A percentile compares a stretch with the other conserved stretches of the same genome.
Conservation (phyloP, 2,329 filamentous ascomycete genomes). For the Pseudophaeomoniella oleicola region DNA sequence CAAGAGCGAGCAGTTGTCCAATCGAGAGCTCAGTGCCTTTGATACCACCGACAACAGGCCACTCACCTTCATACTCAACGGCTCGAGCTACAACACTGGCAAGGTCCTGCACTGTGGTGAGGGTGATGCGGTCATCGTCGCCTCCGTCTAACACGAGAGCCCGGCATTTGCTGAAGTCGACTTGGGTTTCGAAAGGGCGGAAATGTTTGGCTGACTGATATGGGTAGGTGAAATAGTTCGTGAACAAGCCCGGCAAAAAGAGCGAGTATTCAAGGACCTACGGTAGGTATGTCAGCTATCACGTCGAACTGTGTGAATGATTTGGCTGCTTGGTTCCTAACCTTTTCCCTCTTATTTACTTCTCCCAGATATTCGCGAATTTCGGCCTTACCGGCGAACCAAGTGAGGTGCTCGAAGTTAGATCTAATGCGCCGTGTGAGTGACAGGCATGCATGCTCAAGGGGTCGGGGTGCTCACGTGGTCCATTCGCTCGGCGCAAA, state of each 20-base stretch:
- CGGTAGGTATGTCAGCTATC: not conserved
- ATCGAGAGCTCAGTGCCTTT: slow-evolving; percentile 17
- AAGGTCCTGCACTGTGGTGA: slow-evolving; percentile 22
- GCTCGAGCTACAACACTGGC: slow-evolving; percentile 20
- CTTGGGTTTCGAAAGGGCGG: slow-evolving; percentile 14
- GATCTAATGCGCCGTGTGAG: slow-evolving; percentile 12
- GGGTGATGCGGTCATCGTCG: slow-evolving; percentile 15
- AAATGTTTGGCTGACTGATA: slow-evolving; percentile 32
- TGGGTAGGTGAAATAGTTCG: slow-evolving; percentile 40
- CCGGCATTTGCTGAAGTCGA: slow-evolving; percentile 22
- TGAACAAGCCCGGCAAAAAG: slow-evolving; percentile 40
- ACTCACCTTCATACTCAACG: slow-evolving; percentile 24
- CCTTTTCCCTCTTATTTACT: slow-evolving; percentile 34
- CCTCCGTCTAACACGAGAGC: slow-evolving; percentile 17
- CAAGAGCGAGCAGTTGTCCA: slow-evolving; percentile 17
- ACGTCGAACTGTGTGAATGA: not conserved
- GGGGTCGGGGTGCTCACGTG: not conserved
- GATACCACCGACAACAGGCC: slow-evolving; percentile 26
- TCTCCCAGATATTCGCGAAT: slow-evolving; percentile 35
- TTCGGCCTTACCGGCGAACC: slow-evolving; percentile 36
- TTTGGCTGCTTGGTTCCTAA: slow-evolving; percentile 8
- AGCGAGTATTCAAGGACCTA: slow-evolving; percentile 42
- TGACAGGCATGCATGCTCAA: not conserved
- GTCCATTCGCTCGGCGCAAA: slow-evolving; percentile 25
- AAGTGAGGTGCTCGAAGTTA: slow-evolving; percentile 24